phyloP scores from a whole-genome alignment of 495 filamentous ascomycete species.

The Penicillium subrubescens region DNA sequence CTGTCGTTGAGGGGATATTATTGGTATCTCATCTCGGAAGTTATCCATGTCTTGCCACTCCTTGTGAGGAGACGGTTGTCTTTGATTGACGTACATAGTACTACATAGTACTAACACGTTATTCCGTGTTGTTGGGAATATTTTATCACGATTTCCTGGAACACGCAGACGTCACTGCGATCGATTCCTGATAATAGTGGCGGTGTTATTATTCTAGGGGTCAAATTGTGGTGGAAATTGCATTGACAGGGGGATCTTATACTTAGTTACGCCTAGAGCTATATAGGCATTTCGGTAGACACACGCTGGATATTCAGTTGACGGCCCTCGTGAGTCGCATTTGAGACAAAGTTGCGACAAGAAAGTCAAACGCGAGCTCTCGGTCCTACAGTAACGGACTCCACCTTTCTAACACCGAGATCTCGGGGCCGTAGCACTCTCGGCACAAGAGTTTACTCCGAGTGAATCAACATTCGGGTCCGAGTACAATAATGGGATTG shows the following conservation, averaged over 20 bases:
- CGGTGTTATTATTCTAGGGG: neutral
- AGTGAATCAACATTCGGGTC: neutral
- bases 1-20: neutral
- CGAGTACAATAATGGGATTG: neutral
- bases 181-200: neutral
- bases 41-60: neutral
- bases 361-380: neutral
- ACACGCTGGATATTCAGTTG: neutral
- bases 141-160: neutral
- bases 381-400: neutral
- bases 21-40: neutral
- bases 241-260: neutral
- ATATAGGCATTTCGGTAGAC: neutral
- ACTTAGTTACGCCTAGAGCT: neutral
- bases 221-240: neutral
- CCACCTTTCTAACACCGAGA: neutral
- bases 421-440: neutral
- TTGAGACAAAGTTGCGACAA: neutral
- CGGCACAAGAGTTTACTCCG: neutral
- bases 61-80: neutral
- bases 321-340: neutral
- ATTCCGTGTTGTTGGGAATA: neutral
- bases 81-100: neutral
- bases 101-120: no score
- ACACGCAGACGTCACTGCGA: neutral